These are phyloP conservation scores for Mycena alexandri DNA, from an alignment of 768 basidiomycete species.

Conservation along the genomic window DNA sequence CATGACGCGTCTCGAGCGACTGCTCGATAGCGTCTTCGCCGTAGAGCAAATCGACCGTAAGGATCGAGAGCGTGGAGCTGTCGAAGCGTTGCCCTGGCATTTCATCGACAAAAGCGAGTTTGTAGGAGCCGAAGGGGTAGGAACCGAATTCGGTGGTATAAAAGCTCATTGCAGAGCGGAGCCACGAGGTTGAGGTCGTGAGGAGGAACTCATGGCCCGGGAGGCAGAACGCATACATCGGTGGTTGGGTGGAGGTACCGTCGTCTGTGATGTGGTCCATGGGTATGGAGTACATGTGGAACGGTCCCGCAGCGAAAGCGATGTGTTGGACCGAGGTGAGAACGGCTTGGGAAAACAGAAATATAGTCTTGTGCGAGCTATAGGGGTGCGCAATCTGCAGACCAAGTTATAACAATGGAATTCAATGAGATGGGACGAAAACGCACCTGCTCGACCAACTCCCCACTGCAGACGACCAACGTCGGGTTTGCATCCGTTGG, in stretches of 20 bases:
- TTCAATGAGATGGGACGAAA: slow-evolving; percentile 12
- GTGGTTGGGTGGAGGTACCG: slow-evolving; percentile 72
- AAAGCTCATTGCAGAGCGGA: slow-evolving; percentile 93
- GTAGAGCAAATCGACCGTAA: slow-evolving; percentile 86
- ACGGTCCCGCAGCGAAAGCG: slow-evolving; percentile 95
- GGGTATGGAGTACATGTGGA: slow-evolving; percentile 81
- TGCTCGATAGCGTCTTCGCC: slow-evolving; percentile 93
- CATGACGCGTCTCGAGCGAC: slow-evolving; percentile 89
- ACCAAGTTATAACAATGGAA: slow-evolving; percentile 18
- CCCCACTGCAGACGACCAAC: slow-evolving; percentile 93
- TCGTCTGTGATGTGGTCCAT: slow-evolving; percentile 72
- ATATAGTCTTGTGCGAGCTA: slow-evolving; percentile 94
- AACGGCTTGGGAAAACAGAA: slow-evolving; percentile 88
- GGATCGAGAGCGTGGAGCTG: slow-evolving; percentile 84
- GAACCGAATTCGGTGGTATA: slow-evolving; percentile 93
- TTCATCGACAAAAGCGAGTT: slow-evolving; percentile 94
- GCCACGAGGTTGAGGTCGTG: slow-evolving; percentile 74
- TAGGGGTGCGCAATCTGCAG: slow-evolving; percentile 90
- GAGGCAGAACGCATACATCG: slow-evolving; percentile 93
- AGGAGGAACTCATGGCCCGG: slow-evolving; percentile 88
- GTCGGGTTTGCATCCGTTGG: slow-evolving; percentile 76
- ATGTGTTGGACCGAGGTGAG: slow-evolving; percentile 97
- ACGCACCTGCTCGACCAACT: slow-evolving; percentile 91
- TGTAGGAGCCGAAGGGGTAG: slow-evolving; percentile 96
- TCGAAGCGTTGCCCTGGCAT: slow-evolving; percentile 86